Percentiles rank a stretch among this genome's conserved stretches.
These are phyloP conservation scores for Tricholoma sp. DNA, from an alignment of 768 basidiomycete species.

Conservation along the genomic window DNA sequence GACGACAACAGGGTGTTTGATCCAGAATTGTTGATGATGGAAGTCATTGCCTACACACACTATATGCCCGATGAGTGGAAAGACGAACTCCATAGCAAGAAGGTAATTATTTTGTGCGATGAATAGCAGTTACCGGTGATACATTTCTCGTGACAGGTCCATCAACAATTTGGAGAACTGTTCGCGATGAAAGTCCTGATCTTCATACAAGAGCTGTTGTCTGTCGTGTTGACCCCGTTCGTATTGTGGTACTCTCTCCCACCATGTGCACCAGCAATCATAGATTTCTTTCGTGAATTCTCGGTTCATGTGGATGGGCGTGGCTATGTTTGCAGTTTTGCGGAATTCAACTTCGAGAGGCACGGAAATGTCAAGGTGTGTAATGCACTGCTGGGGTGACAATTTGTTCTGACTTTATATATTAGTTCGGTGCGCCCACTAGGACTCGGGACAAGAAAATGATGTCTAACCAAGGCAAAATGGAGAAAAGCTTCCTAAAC, in stretches of 20 bases:
- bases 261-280: conserved; percentile 79
- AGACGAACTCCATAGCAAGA: conserved; percentile 80
- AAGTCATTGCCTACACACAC: conserved; percentile 91
- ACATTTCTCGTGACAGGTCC: conserved; percentile 47
- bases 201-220: conserved; percentile 84
- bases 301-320: conserved; percentile 94
- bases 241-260: conserved; percentile 93
- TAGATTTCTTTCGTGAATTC: conserved; percentile 99
- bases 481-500: conserved; percentile 97
- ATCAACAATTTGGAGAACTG: conserved; percentile 85
- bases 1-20: conserved; percentile 93
- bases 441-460: conserved; percentile 63
- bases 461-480: conserved; percentile 90
- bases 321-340: conserved; percentile 97
- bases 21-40: conserved; percentile 87
- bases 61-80: conserved; percentile 96
- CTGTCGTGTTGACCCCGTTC: conserved; percentile 91
- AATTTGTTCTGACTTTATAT: not conserved
- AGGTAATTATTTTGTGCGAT: conserved; percentile 38
- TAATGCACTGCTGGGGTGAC: not conserved
- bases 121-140: not conserved
- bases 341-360: conserved; percentile 95
- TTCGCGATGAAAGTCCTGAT: conserved; percentile 91
- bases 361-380: conserved; percentile 87
- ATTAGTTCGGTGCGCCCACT: conserved; percentile 81